Conservation (phyloP, 2,329 filamentous ascomycete species). For the Lasiodiplodia sp. region DNA sequence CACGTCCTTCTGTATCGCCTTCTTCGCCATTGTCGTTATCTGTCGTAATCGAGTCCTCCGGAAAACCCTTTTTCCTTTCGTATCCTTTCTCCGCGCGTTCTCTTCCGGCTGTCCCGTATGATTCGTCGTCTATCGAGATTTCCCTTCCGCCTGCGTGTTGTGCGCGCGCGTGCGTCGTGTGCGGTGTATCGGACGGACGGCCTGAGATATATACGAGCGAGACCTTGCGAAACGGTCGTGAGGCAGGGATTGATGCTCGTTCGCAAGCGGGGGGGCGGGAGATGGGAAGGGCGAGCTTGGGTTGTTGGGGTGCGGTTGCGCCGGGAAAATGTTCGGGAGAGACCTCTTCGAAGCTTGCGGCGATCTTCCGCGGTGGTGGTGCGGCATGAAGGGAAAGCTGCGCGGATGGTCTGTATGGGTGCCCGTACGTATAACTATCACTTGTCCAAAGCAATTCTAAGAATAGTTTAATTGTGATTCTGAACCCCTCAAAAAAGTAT, state of each 20-base stretch:
- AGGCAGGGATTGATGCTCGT: neutral
- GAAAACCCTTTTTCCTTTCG: neutral
- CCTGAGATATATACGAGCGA: no score
- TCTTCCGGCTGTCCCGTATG: no score
- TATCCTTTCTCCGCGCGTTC: neutral
- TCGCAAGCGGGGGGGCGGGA: neutral
- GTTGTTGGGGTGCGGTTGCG: neutral
- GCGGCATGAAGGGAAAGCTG: conserved; percentile 13
- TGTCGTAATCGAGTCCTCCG: neutral
- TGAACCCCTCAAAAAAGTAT: no score
- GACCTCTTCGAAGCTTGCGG: conserved; percentile 8
- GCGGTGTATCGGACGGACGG: no score
- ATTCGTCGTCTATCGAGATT: no score
- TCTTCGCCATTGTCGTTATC: conserved; percentile 43
- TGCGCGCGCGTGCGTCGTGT: no score
- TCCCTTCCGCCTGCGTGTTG: no score
- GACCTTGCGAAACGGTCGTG: neutral
- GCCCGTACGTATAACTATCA: neutral
- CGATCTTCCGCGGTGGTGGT: conserved; percentile 22
- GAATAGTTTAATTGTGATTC: no score
- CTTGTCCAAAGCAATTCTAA: no score
- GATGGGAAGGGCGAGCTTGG: neutral
- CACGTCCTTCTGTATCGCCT: conserved; percentile 45
- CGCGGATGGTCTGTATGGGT: neutral
- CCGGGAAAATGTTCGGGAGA: conserved; percentile 10